These are phyloP conservation scores for Rhizopogon sp. DNA, from an alignment of 768 basidiomycete species.

Conservation along the genomic window DNA sequence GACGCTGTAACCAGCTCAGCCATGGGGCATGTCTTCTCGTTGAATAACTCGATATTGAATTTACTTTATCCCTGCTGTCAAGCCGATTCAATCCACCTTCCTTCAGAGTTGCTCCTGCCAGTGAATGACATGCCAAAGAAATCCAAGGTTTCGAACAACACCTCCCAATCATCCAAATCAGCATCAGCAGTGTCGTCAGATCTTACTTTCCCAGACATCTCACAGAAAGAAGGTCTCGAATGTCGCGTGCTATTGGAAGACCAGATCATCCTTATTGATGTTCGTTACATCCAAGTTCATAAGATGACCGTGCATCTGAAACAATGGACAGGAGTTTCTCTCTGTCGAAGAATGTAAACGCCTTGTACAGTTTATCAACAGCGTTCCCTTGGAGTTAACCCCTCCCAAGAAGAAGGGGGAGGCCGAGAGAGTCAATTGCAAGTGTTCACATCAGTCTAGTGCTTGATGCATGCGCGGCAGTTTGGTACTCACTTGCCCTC, in stretches of 20 bases:
- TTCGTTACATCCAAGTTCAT: constrained; percentile 22
- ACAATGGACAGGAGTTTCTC: constrained; percentile 43
- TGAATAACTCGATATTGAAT: neutral
- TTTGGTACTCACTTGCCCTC: neutral
- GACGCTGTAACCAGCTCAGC: constrained; percentile 50
- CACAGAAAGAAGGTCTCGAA: constrained; percentile 39
- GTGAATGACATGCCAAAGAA: constrained; percentile 2
- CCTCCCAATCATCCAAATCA: neutral
- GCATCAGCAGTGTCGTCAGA: neutral
- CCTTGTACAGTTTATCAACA: constrained; percentile 55
- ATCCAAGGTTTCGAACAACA: neutral
- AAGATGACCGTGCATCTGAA: neutral
- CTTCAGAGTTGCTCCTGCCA: too few species aligned
- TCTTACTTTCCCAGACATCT: constrained; percentile 40
- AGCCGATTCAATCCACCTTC: too few species aligned
- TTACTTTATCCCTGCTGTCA: too few species aligned
- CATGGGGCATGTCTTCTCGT: constrained; percentile 35
- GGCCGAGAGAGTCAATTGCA: constrained; percentile 67
- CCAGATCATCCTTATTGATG: constrained; percentile 60
- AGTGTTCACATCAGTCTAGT: constrained; percentile 13
- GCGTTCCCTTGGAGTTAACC: constrained; percentile 56
- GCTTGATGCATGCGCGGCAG: neutral
- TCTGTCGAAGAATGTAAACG: constrained; percentile 57
- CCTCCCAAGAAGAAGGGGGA: constrained; percentile 71
- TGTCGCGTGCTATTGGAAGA: constrained; percentile 50